A percentile compares a stretch with the other conserved stretches of the same genome.
Evolutionary conservation across 768 basidiomycete genomes (phyloP).

Genomic region (Infundibulicybe gibba): DNA sequence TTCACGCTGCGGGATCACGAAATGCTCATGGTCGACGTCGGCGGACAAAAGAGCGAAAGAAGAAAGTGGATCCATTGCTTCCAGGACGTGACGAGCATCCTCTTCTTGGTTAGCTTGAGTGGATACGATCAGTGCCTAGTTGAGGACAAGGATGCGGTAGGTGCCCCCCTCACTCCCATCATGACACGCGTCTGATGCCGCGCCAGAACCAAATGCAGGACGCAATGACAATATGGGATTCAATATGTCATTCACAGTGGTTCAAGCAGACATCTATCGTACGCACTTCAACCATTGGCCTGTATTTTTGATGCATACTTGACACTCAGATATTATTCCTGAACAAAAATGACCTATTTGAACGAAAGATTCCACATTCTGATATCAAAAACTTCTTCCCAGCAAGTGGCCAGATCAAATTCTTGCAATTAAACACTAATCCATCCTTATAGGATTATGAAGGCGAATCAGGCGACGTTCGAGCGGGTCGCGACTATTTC

Average conservation of each 20-base stretch:
- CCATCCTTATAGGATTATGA: slow-evolving; percentile 67
- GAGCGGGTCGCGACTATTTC: slow-evolving; percentile 87
- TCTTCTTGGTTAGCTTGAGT: slow-evolving; percentile 88
- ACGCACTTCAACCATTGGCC: slow-evolving; percentile 19
- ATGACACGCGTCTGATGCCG: background rate
- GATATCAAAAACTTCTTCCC: slow-evolving; percentile 90
- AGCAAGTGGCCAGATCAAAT: slow-evolving; percentile 34
- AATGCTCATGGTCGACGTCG: slow-evolving; percentile 92
- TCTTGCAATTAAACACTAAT: slow-evolving; percentile 1
- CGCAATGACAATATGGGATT: slow-evolving; percentile 98
- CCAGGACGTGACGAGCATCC: slow-evolving; percentile 90
- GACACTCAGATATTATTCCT: slow-evolving; percentile 78
- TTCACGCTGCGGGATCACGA: slow-evolving; percentile 78
- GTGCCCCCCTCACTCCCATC: slow-evolving; percentile 22
- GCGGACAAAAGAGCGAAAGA: slow-evolving; percentile 90
- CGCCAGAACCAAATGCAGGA: slow-evolving; percentile 96
- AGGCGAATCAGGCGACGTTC: slow-evolving; percentile 68
- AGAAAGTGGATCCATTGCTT: slow-evolving; percentile 96
- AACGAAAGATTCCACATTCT: slow-evolving; percentile 75
- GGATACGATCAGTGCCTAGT: slow-evolving; percentile 95
- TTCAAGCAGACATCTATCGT: slow-evolving; percentile 94
- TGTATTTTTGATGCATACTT: slow-evolving; percentile 2
- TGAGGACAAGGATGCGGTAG: slow-evolving; percentile 86
- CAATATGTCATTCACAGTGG: slow-evolving; percentile 97
- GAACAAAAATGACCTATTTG: slow-evolving; percentile 94